Evolutionary conservation across 1,139 yeast genomes (phyloP).

Genomic region (Scheffersomyces cryptocercus): DNA sequence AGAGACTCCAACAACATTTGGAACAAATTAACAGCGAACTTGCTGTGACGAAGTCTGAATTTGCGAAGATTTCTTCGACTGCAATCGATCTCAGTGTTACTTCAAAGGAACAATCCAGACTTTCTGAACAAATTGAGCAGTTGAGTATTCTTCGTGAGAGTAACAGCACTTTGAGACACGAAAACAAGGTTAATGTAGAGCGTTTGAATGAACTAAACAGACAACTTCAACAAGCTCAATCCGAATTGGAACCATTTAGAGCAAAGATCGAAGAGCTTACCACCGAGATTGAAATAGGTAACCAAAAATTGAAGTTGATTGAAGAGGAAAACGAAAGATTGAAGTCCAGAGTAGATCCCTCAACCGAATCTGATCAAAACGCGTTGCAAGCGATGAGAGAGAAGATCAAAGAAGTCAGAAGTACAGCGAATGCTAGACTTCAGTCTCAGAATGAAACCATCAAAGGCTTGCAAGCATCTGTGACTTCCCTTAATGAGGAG

Average conservation of each 20-base stretch:
- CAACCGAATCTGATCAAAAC: constrained; percentile 14
- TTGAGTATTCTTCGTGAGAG: constrained; percentile 74
- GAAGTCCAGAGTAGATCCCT: constrained; percentile 20
- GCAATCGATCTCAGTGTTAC: constrained; percentile 40
- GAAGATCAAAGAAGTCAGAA: constrained; percentile 31
- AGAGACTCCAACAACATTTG: constrained; percentile 46
- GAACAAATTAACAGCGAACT: constrained; percentile 43
- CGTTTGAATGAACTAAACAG: constrained; percentile 24
- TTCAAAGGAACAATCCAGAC: constrained; percentile 50
- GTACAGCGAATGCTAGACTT: constrained; percentile 23
- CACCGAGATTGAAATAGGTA: constrained; percentile 29
- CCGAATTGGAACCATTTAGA: constrained; percentile 22
- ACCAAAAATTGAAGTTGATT: constrained; percentile 34
- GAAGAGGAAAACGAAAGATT: constrained; percentile 42
- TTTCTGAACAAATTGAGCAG: constrained; percentile 65
- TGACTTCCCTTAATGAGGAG: constrained; percentile 15
- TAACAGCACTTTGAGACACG: constrained; percentile 65
- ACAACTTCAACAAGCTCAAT: constrained; percentile 16
- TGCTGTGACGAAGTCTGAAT: constrained; percentile 44
- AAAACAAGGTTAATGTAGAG: constrained; percentile 30
- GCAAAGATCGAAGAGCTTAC: constrained; percentile 21
- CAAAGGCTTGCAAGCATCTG: constrained; percentile 22
- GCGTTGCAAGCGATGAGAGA: constrained; percentile 24
- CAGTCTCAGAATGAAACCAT: constrained; percentile 24
- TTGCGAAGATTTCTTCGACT: constrained; percentile 34